Evolutionary conservation across 352 stramenopile genomes (phyloP), one percentile per base, ranked within the genome.

Genomic region (Peronosclerospora sorghi): DNA sequence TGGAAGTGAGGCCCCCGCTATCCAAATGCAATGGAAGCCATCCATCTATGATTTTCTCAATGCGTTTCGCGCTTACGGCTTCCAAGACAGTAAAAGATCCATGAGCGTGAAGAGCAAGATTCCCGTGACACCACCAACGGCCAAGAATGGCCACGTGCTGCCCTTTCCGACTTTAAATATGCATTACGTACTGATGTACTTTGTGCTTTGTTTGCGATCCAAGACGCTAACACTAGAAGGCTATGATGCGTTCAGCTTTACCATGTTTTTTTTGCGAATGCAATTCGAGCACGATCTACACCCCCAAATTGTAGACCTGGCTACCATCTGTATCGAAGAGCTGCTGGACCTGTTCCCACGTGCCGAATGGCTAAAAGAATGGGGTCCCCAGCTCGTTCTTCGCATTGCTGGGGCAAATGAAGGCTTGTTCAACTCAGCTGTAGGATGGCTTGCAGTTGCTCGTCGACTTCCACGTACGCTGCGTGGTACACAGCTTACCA

Each of bases 241-340:
- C 8, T 87, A 87, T 48, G 78, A 91, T 37, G 69, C 74, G 8
- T 87, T 86, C 54, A 84, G 73, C 53, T 86, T 85, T 48, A 86
- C 72, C 7, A 86, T 88, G 64, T 91, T 91, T 35, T 87, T 91
- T 43, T 42, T 91, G 34, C 75, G 76, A 13, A 88, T 91, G 73
- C 78, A 91, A 42, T 91, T 91, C 28, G 78, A 91, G 35, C 56
- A 62, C 5, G 48, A 72, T 23, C 75, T 91, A 45, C 73, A 86
- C 40, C 69, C 75, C 3, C 66, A 78, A 48, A 81, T 91, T 46
- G 65, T 86, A 9, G 68, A 88, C 18, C 62, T 91, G 24, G 73
- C 73, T 14, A 83, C 74, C 1, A 75, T 84, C 9, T 86, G 75
- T 40, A 77, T 91, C 13, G 75, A 91, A 60, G 72, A 85, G 42